These are phyloP conservation scores for Euphorbia lathyris DNA, from an alignment of 345 rosid genomes.

Conservation along the genomic window DNA sequence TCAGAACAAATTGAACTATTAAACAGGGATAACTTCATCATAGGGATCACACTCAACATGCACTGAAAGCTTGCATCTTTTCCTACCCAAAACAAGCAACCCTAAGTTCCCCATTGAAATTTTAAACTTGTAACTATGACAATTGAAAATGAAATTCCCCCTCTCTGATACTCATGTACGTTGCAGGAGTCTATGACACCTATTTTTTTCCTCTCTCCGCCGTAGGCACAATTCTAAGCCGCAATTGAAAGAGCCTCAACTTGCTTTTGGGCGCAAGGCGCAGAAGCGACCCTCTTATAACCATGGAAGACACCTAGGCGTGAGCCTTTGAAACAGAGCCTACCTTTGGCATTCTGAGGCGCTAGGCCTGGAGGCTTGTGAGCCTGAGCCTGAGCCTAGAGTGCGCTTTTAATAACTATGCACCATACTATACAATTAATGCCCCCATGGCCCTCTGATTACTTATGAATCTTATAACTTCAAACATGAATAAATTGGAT, in stretches of 20 bases:
- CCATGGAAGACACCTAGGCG: no score
- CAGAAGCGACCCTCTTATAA: no score
- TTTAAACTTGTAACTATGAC: neutral
- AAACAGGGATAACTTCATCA: neutral
- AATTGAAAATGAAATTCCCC: neutral
- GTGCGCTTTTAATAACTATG: no score
- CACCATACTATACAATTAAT: neutral
- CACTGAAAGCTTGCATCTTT: neutral
- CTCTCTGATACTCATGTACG: neutral
- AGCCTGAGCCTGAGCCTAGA: no score
- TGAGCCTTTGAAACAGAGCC: no score
- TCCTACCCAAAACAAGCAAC: neutral
- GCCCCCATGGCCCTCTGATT: neutral
- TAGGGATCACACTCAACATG: neutral
- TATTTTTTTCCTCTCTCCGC: neutral
- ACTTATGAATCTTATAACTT: neutral
- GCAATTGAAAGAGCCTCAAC: neutral
- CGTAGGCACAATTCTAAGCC: neutral
- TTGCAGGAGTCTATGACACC: no score
- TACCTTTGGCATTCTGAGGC: no score
- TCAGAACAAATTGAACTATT: neutral
- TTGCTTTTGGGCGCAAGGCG: neutral
- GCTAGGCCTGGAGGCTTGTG: no score
- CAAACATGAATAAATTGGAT: neutral
- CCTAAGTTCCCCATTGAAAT: neutral